Evolutionary conservation across 805 yeast genomes (phyloP), one percentile per base, ranked within the genome.

Genomic region (Zygotorulaspora florentina): DNA sequence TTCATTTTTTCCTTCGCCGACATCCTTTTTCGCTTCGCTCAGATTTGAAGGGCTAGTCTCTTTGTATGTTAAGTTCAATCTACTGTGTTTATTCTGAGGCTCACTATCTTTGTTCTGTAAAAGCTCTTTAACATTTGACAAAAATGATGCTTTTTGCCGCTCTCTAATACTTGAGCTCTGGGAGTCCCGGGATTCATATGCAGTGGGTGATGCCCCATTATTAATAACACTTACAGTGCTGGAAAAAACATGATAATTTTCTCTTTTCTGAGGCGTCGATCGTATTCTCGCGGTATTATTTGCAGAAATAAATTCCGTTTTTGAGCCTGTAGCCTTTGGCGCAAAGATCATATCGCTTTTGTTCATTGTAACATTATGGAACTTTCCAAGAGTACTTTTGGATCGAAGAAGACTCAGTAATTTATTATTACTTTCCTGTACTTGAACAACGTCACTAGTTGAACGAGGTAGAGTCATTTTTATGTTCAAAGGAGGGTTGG

Each of bases 331-430:
- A 15, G 38, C 31, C n/a, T 41, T 29, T 2, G 48, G 31, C 12
- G 41, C 37, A 25, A 34, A 31, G 15, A 28, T 34, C 44, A 45
- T 15, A 8, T 39, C 47, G 13, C 11, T 15, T 27, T 45, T 45
- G 28, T 41, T 31, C 36, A 45, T 25, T 17, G 38, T 45, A 11
- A 40, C 34, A 25, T 45, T 45, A 11, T 45, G 48, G 12, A 45
- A 45, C 2, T 46, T 42, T n/a, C 52, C 52, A 2, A 35, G 18
- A 13, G 42, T 40, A 13, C 44, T 43, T 34, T 47, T 47, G 10
- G 53, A 50, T 38, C 51, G 43, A 9, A 50, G 51, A 11, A 50
- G 28, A 23, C 20, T 34, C 23, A 50, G 36, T 23, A 50, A 37
- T 27, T 37, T 39, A 36, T 35, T 28, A 25, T 43, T 40, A 20